A percentile compares a stretch with the other conserved stretches of the same genome.
Conservation (phyloP, 2,329 filamentous ascomycete genomes). For the Leptodontidium sp. region DNA sequence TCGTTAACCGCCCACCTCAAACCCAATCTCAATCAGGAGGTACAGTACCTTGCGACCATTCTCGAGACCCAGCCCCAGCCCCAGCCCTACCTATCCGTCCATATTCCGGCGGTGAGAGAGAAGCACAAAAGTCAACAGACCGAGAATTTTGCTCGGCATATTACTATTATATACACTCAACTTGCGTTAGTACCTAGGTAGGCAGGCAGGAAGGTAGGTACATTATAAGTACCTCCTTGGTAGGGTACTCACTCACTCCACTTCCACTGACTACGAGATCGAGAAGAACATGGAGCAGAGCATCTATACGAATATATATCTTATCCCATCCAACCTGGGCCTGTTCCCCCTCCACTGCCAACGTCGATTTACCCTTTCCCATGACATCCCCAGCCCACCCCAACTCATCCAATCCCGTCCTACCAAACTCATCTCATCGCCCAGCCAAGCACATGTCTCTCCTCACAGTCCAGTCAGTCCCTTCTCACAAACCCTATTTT, state of each 20-base stretch:
- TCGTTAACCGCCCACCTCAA: neutral
- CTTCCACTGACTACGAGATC: no score
- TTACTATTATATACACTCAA: no score
- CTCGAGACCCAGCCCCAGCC: neutral
- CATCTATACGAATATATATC: no score
- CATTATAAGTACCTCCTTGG: no score
- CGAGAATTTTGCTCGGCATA: no score
- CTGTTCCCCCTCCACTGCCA: no score
- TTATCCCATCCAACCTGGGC: no score
- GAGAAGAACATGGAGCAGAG: no score
- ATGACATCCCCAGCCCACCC: no score
- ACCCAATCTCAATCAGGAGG: neutral
- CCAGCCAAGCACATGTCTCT: neutral
- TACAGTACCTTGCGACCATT: neutral
- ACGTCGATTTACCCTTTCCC: neutral
- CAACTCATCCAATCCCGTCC: neutral
- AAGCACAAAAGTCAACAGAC: neutral
- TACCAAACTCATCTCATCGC: neutral
- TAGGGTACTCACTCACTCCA: no score
- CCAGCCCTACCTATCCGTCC: neutral
- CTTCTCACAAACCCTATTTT: neutral
- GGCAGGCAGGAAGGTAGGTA: no score
- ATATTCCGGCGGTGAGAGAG: neutral
- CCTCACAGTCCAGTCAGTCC: neutral
- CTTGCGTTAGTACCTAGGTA: no score